Percentiles rank a stretch among this genome's conserved stretches.
Evolutionary conservation across 148 eudicot genomes (phyloP).

Genomic region (Amaranthus palmeri): DNA sequence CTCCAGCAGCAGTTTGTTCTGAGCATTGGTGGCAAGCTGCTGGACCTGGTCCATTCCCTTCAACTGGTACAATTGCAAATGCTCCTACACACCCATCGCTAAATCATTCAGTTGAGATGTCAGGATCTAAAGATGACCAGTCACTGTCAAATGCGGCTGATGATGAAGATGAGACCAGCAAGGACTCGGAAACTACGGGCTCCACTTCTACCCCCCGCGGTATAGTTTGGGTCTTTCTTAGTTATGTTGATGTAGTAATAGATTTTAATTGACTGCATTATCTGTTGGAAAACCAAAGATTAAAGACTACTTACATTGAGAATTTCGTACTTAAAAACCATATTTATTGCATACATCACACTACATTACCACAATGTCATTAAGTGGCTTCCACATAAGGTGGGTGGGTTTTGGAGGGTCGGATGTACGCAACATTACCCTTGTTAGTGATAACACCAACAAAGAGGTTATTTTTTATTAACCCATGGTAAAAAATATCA

Average conservation of each 20-base stretch:
- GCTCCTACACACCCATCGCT: constrained; percentile 41
- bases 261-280: too few relatives aligned
- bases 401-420: too few relatives aligned
- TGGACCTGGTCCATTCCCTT: constrained; percentile 36
- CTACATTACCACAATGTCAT: too few relatives aligned
- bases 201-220: constrained; percentile 42
- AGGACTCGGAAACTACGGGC: constrained; percentile 42
- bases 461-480: too few relatives aligned
- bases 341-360: too few relatives aligned
- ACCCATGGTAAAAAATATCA: too few relatives aligned
- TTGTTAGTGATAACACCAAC: too few relatives aligned
- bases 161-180: constrained; percentile 46
- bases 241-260: too few relatives aligned
- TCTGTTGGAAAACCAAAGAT: background rate
- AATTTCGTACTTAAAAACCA: too few relatives aligned
- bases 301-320: too few relatives aligned
- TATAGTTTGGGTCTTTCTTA: constrained; percentile 7
- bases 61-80: constrained; percentile 40
- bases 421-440: too few relatives aligned
- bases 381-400: too few relatives aligned
- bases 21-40: constrained; percentile 68
- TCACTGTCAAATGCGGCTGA: constrained; percentile 49
- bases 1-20: constrained; percentile 43
- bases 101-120: constrained; percentile 30
- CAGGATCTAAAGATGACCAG: constrained; percentile 44